Conservation (phyloP, 2,329 filamentous ascomycete genomes). For the Trichocomaceae sp. region DNA sequence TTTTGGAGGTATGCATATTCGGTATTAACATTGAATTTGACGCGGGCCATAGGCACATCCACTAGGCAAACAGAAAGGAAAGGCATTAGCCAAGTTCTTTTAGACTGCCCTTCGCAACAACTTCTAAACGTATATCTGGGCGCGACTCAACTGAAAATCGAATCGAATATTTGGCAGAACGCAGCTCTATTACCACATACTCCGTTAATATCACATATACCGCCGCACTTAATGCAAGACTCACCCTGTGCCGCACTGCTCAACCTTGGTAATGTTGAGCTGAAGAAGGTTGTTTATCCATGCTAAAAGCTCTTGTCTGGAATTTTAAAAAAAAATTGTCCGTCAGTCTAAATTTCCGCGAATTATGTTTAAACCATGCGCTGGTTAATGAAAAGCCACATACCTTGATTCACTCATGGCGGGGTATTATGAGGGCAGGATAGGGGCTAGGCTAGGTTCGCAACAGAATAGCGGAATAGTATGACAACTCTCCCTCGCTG, state of each 20-base stretch:
- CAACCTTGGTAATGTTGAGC: constrained; percentile 96
- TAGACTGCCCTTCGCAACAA: not conserved
- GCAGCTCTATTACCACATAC: constrained; percentile 60
- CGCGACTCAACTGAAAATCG: constrained; percentile 67
- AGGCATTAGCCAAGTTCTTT: not conserved
- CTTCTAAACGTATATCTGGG: not conserved
- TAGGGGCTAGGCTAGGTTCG: not conserved
- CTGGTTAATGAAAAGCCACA: constrained; percentile 11
- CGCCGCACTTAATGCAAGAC: not conserved
- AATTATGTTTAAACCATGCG: not conserved
- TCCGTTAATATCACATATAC: not conserved
- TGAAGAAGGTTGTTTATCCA: constrained; percentile 98
- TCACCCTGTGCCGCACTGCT: constrained; percentile 98
- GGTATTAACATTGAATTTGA: constrained; percentile 97
- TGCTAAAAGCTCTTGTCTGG: constrained; percentile 87
- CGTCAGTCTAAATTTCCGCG: not conserved
- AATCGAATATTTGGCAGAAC: constrained; percentile 95
- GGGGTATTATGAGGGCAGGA: constrained; percentile 28
- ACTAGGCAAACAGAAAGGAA: constrained; percentile 34
- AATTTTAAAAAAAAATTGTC: constrained; percentile 5
- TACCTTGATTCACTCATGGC: constrained; percentile 62
- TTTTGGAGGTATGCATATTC: constrained; percentile 98
- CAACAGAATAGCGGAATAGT: not conserved
- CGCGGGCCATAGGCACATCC: constrained; percentile 88
- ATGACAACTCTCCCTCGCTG: not conserved